Evolutionary conservation across 176 grass and related monocot species (phyloP).

Genomic region (Secale cereale): DNA sequence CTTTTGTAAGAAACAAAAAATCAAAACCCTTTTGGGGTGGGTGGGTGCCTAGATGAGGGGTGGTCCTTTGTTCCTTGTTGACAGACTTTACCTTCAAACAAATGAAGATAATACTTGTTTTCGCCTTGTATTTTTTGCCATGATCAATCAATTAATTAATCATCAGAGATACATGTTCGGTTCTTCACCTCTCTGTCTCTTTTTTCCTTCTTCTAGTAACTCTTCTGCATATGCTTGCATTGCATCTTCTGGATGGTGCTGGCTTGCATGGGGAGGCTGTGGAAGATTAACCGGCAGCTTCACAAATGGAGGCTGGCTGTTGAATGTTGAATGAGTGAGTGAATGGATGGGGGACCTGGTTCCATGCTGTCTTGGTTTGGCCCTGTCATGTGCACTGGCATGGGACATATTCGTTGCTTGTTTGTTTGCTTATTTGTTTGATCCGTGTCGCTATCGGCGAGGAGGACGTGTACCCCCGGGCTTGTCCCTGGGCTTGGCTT

Average conservation of each 20-base stretch:
- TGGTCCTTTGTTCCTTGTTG: constrained; percentile 12
- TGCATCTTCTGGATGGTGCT: not conserved
- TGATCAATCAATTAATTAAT: constrained; percentile 8
- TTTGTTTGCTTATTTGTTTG: constrained; percentile 15
- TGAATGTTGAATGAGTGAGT: not conserved
- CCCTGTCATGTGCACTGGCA: constrained; percentile 38
- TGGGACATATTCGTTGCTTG: not conserved
- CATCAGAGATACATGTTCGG: constrained; percentile 4
- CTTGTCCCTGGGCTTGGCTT: not conserved
- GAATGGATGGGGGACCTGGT: not conserved
- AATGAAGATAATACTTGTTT: constrained; percentile 53
- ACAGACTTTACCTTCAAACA: constrained; percentile 48
- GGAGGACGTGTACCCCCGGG: constrained; percentile 35
- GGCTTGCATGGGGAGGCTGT: too few species aligned
- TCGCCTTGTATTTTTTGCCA: constrained; percentile 21
- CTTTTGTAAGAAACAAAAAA: constrained; percentile 53
- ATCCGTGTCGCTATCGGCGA: constrained; percentile 24
- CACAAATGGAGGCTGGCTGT: constrained; percentile 15
- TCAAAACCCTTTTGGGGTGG: not conserved
- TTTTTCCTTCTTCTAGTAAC: not conserved
- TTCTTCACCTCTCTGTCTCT: not conserved
- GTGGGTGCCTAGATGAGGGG: constrained; percentile 20
- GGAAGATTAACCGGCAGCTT: not conserved
- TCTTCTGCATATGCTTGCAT: not conserved
- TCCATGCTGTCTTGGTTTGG: constrained; percentile 22